phyloP scores from a whole-genome alignment of 225 moss, liverwort and hornwort species.

The Takakia lepidozioides region DNA sequence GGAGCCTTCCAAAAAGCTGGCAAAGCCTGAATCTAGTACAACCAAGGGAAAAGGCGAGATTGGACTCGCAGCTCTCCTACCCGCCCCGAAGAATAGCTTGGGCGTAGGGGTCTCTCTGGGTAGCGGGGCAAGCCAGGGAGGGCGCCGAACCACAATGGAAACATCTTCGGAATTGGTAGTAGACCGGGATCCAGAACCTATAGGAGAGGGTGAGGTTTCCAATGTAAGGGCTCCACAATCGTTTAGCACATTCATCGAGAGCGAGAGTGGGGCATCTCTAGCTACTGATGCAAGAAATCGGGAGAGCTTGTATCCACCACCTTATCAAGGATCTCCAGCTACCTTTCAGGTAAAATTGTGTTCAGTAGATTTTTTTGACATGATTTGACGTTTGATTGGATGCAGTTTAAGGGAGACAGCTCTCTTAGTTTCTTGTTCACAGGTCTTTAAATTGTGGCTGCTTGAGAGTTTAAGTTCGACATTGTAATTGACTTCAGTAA shows the following conservation, averaged over 20 bases:
- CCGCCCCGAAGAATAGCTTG: constrained; percentile 72
- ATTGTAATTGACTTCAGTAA: too few species aligned
- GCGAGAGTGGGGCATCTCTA: constrained; percentile 12
- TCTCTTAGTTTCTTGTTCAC: too few species aligned
- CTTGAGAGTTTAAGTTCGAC: too few species aligned
- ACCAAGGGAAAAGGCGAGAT: constrained; percentile 8
- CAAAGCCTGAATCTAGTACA: constrained; percentile 25
- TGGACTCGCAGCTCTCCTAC: constrained; percentile 58
- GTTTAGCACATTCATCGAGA: too few species aligned
- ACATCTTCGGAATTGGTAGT: constrained; percentile 1
- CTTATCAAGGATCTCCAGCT: constrained; percentile 13
- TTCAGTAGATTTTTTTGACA: too few species aligned
- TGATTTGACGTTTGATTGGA: too few species aligned
- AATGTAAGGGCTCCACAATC: too few species aligned
- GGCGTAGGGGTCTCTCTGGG: constrained; percentile 66
- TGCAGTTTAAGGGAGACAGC: too few species aligned
- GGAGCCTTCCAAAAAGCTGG: constrained; percentile 47
- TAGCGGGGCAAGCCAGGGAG: constrained; percentile 35
- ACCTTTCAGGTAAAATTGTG: constrained; percentile 35
- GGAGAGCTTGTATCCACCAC: too few species aligned
- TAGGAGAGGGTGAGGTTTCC: not conserved
- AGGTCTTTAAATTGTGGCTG: too few species aligned
- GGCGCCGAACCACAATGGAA: constrained; percentile 76
- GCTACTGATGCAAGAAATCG: constrained; percentile 6
- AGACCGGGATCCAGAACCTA: not conserved